phyloP scores from a whole-genome alignment of 495 filamentous ascomycete genomes.

The Cryomyces minteri region DNA sequence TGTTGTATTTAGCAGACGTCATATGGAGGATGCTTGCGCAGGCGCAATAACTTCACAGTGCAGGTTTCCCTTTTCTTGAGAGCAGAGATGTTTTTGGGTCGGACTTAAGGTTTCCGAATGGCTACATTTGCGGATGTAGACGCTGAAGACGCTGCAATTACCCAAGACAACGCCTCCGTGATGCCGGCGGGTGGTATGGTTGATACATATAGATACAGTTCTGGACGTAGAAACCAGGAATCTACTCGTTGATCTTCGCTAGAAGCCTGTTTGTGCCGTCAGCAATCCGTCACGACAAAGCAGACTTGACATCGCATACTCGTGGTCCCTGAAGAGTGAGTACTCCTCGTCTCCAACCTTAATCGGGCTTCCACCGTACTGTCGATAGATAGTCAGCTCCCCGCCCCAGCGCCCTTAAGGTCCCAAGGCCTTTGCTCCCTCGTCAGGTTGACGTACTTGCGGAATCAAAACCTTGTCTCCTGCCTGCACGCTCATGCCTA shows the following conservation, averaged over 20 bases:
- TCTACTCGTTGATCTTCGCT: constrained; percentile 31
- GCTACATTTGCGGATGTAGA: constrained; percentile 1
- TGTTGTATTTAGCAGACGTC: no score
- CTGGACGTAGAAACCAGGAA: constrained; percentile 4
- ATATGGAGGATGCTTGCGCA: no score
- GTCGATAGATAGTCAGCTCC: constrained; percentile 16
- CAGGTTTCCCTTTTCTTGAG: background rate
- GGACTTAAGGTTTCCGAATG: background rate
- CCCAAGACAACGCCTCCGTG: background rate
- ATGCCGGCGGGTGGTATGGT: background rate
- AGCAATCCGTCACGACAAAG: constrained; percentile 1
- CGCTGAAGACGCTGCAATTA: constrained; percentile 1
- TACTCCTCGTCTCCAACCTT: constrained; percentile 97
- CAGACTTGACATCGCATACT: constrained; percentile 40
- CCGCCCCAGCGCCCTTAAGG: background rate
- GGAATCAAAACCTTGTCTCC: constrained; percentile 96
- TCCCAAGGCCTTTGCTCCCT: background rate
- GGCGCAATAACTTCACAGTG: no score
- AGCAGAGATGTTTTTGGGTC: constrained; percentile 2
- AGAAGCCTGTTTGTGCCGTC: constrained; percentile 17
- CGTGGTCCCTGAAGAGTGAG: constrained; percentile 86
- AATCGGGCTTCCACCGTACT: constrained; percentile 91
- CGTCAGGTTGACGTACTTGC: constrained; percentile 43
- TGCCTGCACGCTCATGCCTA: constrained; percentile 57
- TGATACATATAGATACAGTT: background rate